Conservation (phyloP, 306 rosid species). For the Cicer chorassanicum region DNA sequence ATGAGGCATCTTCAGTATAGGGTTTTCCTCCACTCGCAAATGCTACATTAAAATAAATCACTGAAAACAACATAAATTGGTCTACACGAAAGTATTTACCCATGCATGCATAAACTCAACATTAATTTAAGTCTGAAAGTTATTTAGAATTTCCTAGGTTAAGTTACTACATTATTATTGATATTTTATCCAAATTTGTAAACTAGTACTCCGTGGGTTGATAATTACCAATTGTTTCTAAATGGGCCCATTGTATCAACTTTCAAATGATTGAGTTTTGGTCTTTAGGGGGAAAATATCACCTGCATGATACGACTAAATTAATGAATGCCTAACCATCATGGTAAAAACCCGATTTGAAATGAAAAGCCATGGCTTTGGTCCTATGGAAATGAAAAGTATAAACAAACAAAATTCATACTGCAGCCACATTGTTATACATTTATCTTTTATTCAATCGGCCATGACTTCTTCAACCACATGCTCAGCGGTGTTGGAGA, state of each 20-base stretch:
- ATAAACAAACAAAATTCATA: background rate
- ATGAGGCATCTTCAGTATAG: slow-evolving; percentile 90
- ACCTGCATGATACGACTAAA: slow-evolving; percentile 1
- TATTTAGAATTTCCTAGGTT: slow-evolving; percentile 8
- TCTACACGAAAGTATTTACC: slow-evolving; percentile 6
- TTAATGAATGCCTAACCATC: background rate
- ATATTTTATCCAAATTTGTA: background rate
- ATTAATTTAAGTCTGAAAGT: slow-evolving; percentile 30
- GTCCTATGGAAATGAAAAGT: background rate
- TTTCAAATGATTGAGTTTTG: slow-evolving; percentile 18
- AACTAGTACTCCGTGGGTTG: background rate
- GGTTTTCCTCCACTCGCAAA: slow-evolving; percentile 97
- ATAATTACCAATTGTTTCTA: slow-evolving; percentile 27
- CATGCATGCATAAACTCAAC: background rate
- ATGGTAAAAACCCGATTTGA: slow-evolving; percentile 5
- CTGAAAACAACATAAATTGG: slow-evolving; percentile 37
- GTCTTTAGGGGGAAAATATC: slow-evolving; percentile 6
- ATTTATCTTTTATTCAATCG: background rate
- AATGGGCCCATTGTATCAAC: background rate
- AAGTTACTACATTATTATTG: background rate
- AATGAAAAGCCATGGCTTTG: background rate
- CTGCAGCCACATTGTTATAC: background rate
- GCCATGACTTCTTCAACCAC: background rate
- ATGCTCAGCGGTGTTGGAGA: background rate
- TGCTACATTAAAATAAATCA: slow-evolving; percentile 65